Conservation (phyloP, 495 filamentous ascomycete genomes). For the Paragyromitra xinjiangensis region DNA sequence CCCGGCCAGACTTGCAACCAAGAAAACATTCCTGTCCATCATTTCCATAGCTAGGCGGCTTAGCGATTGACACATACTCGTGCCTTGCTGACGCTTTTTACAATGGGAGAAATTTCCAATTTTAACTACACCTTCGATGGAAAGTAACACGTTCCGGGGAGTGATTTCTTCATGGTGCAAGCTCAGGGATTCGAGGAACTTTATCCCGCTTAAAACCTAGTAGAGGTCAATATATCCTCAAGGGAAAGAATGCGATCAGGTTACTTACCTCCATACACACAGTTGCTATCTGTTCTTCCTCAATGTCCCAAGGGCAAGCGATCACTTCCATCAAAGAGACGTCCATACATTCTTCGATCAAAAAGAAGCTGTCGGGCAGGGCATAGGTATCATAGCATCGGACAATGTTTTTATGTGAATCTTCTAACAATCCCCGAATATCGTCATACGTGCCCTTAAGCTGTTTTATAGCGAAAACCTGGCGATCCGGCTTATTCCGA, state of each 20-base stretch:
- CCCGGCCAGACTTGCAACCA: slow-evolving; percentile 2
- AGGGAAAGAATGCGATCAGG: neutral
- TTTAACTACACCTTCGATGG: neutral
- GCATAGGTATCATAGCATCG: slow-evolving; percentile 11
- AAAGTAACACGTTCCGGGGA: slow-evolving; percentile 13
- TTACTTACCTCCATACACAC: slow-evolving; percentile 5
- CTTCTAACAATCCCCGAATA: neutral
- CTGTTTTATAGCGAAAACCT: slow-evolving; percentile 20
- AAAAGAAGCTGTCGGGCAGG: neutral
- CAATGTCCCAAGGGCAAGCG: slow-evolving; percentile 5
- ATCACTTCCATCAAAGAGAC: slow-evolving; percentile 16
- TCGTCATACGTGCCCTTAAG: neutral
- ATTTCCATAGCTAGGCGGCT: slow-evolving; percentile 16
- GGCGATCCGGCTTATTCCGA: neutral
- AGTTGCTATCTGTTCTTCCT: slow-evolving; percentile 24
- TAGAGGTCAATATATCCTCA: neutral
- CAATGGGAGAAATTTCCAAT: slow-evolving; percentile 18
- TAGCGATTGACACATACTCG: slow-evolving; percentile 1
- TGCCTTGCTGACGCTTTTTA: neutral
- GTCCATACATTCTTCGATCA: slow-evolving; percentile 22
- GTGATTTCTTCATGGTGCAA: slow-evolving; percentile 8
- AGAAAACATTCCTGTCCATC: slow-evolving; percentile 23
- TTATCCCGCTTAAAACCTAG: slow-evolving; percentile 6
- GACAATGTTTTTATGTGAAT: slow-evolving; percentile 24
- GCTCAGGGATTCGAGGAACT: slow-evolving; percentile 6